Evolutionary conservation across 805 yeast species (phyloP), one percentile per base, ranked within the genome.

Genomic region (Torulaspora delbrueckii): DNA sequence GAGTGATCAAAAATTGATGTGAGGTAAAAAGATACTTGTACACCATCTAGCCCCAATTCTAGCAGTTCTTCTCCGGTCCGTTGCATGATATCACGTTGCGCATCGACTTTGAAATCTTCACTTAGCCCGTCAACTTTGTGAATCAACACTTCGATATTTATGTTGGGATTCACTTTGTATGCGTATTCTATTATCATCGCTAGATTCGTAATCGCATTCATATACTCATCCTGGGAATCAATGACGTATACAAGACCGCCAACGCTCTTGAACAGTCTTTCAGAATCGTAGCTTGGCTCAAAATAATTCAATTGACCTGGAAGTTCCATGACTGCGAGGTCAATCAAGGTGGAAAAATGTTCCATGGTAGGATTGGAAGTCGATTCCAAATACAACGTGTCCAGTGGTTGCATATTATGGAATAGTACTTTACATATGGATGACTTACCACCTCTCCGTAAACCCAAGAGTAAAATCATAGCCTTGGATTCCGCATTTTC

Each of bases 1-100:
- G 96, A 86, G 65, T 90, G 96, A 65, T 93, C 98, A 65, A 90
- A 91, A 36, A 93, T 91, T 1, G 96, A 85, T 1, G 99, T 93
- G 57, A 88, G 72, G 65, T 93, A 93, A 65, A 88, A 93, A 3
- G 91, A 81, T 2, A 91, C 85, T 60, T 88, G 93, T 13, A 89
- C 95, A 18, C 93, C 95, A 58, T 89, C 96, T 27, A 90, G 71
- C 0, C 96, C 97, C 53, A 85, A 76, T 60, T 90, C 98, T 47
- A 85, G 71, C 31, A 93, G 72, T 61, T 90, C 97, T 66, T 93
- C 98, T 8, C 95, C 95, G 0, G 91, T 88, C 54, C 98, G 74
- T 63, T 90, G 96, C 87, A 88, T 89, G 45, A 93, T 93, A 62
- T 93, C 98, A 60, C 98, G 76, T 62, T 90, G 96, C 8, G 96